Base-by-base conservation (phyloP, 2,329 filamentous ascomycete species). In the Ophiostoma ulmi region DNA sequence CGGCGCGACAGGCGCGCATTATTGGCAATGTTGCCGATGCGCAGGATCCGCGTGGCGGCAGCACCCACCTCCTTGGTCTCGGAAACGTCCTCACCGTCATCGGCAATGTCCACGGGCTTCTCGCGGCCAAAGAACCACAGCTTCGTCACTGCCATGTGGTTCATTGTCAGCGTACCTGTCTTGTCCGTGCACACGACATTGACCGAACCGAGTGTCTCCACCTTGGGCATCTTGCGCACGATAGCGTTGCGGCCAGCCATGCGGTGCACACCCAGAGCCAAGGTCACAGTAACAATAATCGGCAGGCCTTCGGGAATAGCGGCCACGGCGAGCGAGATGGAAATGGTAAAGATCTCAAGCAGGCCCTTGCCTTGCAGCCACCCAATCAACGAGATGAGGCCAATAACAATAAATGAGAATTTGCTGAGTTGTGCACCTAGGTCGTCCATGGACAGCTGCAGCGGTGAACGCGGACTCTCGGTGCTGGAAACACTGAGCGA, bases 141-240 rank as follows among this genome's bases (percentile, higher is more conserved):
- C 77, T 95, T 97, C 20, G 93, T 94, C 0, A 93, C 93, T 0
- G 95, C 97, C 95, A 99, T 98, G 78, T 99, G 95, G 78, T 98
- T 99, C 78, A 94, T 93, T 0, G 95, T 99, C 72, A 99, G 82
- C 1, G 95, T 99, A 41, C 94, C 90, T 3, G 95, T 99, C 82
- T 99, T 99, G 83, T 99, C 95, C 75, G 93, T 97, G 82, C 96
- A 99, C 7, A 99, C 93, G n/a, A 99, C 94, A 76, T 98, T 99
- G 72, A 99, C 95, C n/a, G 94, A 97, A 10, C 96, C 96, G 5
- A 99, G 82, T 0, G 95, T 99, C 79, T 99, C 95, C 10, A 99
- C 96, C 79, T 95, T 98, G 31, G 96, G 96, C 81, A 99, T 90
- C 77, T 92, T 90, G 75, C 95, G 91, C 72, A 99, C 94, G 78